Evolutionary conservation across 2,329 filamentous ascomycete species (phyloP).

Genomic region (Botrytis sinoallii): DNA sequence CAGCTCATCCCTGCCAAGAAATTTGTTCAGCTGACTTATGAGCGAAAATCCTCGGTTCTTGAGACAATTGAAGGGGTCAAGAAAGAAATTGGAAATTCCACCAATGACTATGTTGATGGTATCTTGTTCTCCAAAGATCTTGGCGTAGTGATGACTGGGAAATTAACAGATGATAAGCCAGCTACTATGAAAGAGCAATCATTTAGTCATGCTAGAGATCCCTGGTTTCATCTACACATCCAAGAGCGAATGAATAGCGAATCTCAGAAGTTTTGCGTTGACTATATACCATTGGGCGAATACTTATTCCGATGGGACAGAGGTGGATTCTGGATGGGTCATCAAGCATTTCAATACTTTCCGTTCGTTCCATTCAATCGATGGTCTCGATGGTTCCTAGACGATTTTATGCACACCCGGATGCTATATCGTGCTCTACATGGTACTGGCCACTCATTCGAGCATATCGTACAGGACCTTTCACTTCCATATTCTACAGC

Average conservation of each 20-base stretch:
- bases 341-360: background rate
- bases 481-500: background rate
- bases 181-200: background rate
- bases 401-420: background rate
- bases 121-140: background rate
- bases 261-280: background rate
- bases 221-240: conserved; percentile 3
- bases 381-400: background rate
- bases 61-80: background rate
- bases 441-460: background rate
- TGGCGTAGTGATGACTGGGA: background rate
- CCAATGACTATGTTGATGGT: background rate
- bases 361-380: background rate
- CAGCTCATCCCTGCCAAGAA: background rate
- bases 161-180: background rate
- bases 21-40: background rate
- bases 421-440: background rate
- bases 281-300: background rate
- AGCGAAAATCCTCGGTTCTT: background rate
- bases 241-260: background rate
- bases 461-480: background rate
- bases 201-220: background rate
- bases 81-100: background rate
- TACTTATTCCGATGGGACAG: background rate
- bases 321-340: conserved; percentile 6